Evolutionary conservation across 257 asterid genomes (phyloP).

Genomic region (Fraxinus quadrangulata): DNA sequence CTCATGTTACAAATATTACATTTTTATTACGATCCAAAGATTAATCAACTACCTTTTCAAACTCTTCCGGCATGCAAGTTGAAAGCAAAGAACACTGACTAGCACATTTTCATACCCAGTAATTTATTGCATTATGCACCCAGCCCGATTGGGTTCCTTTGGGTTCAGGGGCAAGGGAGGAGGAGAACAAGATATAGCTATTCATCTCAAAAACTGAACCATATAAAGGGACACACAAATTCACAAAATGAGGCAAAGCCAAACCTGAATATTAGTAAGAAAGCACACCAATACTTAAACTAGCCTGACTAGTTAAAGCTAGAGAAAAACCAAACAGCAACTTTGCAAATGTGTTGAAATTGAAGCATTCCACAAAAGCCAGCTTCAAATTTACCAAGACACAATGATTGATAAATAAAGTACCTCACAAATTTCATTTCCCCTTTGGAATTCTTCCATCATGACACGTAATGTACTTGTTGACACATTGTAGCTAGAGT

Average conservation of each 20-base stretch:
- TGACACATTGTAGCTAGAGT: conserved; percentile 93
- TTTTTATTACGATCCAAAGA: not conserved
- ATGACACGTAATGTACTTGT: conserved; percentile 84
- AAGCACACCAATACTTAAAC: not conserved
- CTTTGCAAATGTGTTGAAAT: not conserved
- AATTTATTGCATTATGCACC: not conserved
- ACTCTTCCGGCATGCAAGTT: not conserved
- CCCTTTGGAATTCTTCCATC: conserved; percentile 77
- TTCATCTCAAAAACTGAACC: not conserved
- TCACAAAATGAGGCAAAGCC: not conserved
- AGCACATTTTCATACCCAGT: not conserved
- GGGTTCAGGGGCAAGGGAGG: not conserved
- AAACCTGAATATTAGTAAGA: not conserved
- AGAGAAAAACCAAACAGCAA: not conserved
- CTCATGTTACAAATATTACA: not conserved
- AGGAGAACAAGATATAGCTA: not conserved
- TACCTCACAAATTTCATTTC: conserved; percentile 83
- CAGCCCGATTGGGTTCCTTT: not conserved
- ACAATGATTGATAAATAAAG: conserved; percentile 1
- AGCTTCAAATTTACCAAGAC: not conserved
- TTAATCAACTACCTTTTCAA: not conserved
- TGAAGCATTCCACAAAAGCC: not conserved
- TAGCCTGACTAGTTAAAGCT: not conserved
- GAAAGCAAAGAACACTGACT: not conserved
- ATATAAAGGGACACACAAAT: not conserved